phyloP scores from a whole-genome alignment of 2,329 filamentous ascomycete genomes.

The Aspergillus fischeri region DNA sequence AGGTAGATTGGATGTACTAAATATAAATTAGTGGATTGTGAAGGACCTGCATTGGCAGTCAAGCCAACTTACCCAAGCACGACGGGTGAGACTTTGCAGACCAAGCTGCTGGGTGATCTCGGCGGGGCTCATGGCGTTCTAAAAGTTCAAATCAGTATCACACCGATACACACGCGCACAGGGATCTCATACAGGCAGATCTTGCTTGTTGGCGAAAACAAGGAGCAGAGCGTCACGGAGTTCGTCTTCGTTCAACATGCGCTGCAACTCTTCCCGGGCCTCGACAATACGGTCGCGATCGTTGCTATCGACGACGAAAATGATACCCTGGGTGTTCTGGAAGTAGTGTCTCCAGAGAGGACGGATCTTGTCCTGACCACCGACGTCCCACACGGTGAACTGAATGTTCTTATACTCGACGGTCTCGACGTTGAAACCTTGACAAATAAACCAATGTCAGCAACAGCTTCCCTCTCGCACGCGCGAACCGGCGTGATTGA shows the following conservation, averaged over 20 bases:
- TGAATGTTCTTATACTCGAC: conserved; percentile 99
- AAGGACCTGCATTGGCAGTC: not conserved
- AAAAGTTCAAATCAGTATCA: conserved; percentile 9
- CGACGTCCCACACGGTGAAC: conserved; percentile 99
- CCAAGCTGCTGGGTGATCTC: conserved; percentile 99
- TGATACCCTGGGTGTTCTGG: conserved; percentile 99
- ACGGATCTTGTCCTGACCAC: conserved; percentile 99
- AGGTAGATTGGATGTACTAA: conserved; percentile 99
- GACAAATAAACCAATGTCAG: conserved; percentile 11
- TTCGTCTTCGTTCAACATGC: conserved; percentile 98
- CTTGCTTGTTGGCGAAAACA: conserved; percentile 99
- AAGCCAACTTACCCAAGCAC: conserved; percentile 79
- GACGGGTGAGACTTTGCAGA: conserved; percentile 97
- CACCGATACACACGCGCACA: not conserved
- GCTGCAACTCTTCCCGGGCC: conserved; percentile 91
- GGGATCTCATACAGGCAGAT: conserved; percentile 72
- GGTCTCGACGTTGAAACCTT: conserved; percentile 99
- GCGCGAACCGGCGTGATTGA: conserved; percentile 1
- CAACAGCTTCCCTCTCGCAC: not conserved
- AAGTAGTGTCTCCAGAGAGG: conserved; percentile 99
- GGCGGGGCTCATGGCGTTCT: conserved; percentile 99
- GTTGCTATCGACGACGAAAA: conserved; percentile 99
- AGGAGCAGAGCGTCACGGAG: conserved; percentile 94
- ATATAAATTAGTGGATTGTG: conserved; percentile 14
- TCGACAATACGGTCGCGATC: conserved; percentile 97